Evolutionary conservation across 2,329 filamentous ascomycete species (phyloP), one percentile per base, ranked within the genome.

Genomic region (Beauveria brongniartii): DNA sequence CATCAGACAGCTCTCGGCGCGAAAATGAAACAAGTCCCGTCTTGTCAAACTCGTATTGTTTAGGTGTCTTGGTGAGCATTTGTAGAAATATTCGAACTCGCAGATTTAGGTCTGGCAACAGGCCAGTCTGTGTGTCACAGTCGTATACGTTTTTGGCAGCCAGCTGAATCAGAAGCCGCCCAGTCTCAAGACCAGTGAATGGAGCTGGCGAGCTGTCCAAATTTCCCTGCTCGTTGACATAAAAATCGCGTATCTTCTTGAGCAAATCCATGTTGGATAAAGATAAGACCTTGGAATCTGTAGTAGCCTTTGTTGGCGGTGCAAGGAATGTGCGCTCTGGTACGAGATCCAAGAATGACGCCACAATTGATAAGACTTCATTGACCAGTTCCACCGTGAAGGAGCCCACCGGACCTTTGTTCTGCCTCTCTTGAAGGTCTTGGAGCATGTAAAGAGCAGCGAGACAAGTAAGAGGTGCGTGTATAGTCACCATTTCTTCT

Each of bases 401-500:
- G 28, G 64, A 57, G 68, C 74, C 60, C 78, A 74, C 51, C 63
- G 64, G 24, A 59, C 56, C 53, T 20, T 64, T 71, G 66, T 62
- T 71, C 72, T 63, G 65, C 40, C 71, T 70, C 16, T 75, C 74
- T 62, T 74, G 78, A 3, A 76, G 73, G 61, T 88, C 78, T 68
- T 86, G 77, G 47, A 87, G 74, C 83, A 83, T 87, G 3, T 86
- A 84, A n/a, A 95, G 73, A 2, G 86, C 81, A 4, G 72, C 71
- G 34, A 76, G 60, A 44, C 73, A 73, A 58, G 89, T 82, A 30
- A 95, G 74, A 40, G 93, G 93, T 34, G 92, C 89, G 74, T 97
- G 93, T 24, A 90, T 77, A 2, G 89, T 84, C 18, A 96, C 74
- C 93, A 99, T 97, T 70, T 99, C 95, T 72, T 97, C 94, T 74